A percentile compares a stretch with the other conserved stretches of the same genome.
Evolutionary conservation across 768 basidiomycete species (phyloP).

Genomic region (Arthromyces matolae): DNA sequence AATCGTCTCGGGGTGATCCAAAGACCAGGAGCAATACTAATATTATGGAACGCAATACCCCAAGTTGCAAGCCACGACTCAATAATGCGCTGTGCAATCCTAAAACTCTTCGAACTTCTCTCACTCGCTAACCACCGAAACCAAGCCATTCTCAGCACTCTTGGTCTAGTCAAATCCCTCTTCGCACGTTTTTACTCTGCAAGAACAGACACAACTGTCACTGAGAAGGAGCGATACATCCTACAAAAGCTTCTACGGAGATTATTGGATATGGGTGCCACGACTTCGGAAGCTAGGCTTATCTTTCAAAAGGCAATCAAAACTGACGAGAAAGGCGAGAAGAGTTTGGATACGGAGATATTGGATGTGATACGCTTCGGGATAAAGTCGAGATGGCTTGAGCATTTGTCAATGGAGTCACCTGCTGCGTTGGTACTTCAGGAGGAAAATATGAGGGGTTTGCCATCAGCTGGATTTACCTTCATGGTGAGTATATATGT

Average conservation of each 20-base stretch:
- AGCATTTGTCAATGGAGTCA: constrained; percentile 69
- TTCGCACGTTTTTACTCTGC: constrained; percentile 43
- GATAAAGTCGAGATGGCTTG: constrained; percentile 75
- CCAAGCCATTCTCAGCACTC: constrained; percentile 58
- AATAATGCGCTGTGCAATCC: constrained; percentile 48
- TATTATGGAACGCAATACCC: constrained; percentile 51
- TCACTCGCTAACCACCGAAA: constrained; percentile 63
- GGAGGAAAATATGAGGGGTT: constrained; percentile 44
- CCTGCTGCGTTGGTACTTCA: constrained; percentile 47
- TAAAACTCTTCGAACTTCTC: constrained; percentile 62
- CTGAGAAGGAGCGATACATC: constrained; percentile 50
- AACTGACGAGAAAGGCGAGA: constrained; percentile 42
- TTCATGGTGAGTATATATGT: constrained; percentile 56
- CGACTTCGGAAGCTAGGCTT: constrained; percentile 55
- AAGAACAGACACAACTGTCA: constrained; percentile 18
- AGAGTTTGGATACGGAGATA: constrained; percentile 56
- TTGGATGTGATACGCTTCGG: constrained; percentile 67
- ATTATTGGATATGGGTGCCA: constrained; percentile 74
- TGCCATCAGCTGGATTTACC: constrained; percentile 65
- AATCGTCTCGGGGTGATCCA: constrained; percentile 47
- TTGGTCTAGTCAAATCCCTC: constrained; percentile 51
- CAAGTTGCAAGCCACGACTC: constrained; percentile 31
- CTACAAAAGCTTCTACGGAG: constrained; percentile 60
- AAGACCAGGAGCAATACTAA: constrained; percentile 56
- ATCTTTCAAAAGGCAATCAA: constrained; percentile 59